These are phyloP conservation scores for Kickxella alabastrina DNA, from an alignment of 192 early-diverging fungal species.

Conservation along the genomic window DNA sequence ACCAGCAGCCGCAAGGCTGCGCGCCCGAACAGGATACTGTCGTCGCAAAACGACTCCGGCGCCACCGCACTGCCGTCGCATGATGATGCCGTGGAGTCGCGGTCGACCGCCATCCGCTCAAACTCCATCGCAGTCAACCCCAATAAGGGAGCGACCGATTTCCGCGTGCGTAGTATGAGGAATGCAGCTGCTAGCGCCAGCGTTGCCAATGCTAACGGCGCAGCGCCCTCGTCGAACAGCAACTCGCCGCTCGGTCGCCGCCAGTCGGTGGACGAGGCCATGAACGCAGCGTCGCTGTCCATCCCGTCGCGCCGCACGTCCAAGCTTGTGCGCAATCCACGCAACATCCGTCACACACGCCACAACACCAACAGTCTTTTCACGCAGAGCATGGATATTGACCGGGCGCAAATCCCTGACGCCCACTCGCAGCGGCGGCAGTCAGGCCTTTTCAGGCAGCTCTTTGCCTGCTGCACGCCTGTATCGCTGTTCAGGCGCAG, in stretches of 20 bases:
- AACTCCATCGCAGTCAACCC: slow-evolving; percentile 9
- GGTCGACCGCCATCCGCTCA: slow-evolving; percentile 9
- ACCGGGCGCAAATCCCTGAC: slow-evolving; percentile 25
- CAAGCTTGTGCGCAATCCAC: slow-evolving; percentile 48
- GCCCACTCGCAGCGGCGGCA: slow-evolving; percentile 15
- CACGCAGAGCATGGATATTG: slow-evolving; percentile 49
- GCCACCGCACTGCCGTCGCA: slow-evolving; percentile 36
- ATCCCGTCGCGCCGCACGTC: slow-evolving; percentile 26
- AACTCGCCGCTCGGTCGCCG: slow-evolving; percentile 21
- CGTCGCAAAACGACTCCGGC: slow-evolving; percentile 41
- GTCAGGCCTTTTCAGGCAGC: slow-evolving; percentile 23
- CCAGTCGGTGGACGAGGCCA: slow-evolving; percentile 29
- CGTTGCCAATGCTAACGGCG: too few species aligned
- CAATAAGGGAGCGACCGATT: slow-evolving; percentile 38
- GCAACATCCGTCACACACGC: slow-evolving; percentile 44
- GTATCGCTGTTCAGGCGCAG: slow-evolving; percentile 43
- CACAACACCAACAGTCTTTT: slow-evolving; percentile 25
- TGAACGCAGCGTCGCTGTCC: slow-evolving; percentile 5
- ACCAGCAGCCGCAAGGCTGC: slow-evolving; percentile 35
- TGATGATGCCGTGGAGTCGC: slow-evolving; percentile 12
- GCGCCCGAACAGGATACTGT: slow-evolving; percentile 34
- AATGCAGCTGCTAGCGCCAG: slow-evolving; percentile 13
- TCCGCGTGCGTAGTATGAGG: slow-evolving; percentile 27
- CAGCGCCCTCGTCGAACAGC: not conserved
- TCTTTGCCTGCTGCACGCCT: slow-evolving; percentile 50